These are phyloP conservation scores for Euphrasia arctica DNA, from an alignment of 305 asterid species.

Conservation along the genomic window DNA sequence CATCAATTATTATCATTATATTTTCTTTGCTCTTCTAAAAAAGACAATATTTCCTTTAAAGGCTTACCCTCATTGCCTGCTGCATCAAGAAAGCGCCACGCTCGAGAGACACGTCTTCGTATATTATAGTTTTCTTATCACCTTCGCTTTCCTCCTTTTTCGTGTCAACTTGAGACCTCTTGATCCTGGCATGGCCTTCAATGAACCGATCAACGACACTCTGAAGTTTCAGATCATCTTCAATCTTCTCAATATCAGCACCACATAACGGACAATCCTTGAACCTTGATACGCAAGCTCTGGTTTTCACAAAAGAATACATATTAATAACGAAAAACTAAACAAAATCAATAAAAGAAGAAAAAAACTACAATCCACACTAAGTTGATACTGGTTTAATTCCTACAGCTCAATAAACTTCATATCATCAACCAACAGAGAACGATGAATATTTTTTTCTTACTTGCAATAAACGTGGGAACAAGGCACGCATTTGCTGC, in stretches of 20 bases:
- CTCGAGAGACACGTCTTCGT: constrained; percentile 94
- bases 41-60: background rate
- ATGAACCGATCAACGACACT: constrained; percentile 86
- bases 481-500: constrained; percentile 93
- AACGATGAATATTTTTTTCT: constrained; percentile 27
- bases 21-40: background rate
- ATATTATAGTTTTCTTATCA: constrained; percentile 65
- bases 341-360: no score
- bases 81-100: constrained; percentile 93
- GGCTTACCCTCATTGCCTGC: constrained; percentile 95
- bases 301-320: constrained; percentile 29
- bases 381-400: no score
- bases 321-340: no score
- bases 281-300: constrained; percentile 79
- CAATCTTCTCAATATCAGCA: constrained; percentile 93
- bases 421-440: no score
- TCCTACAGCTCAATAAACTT: no score
- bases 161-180: constrained; percentile 66
- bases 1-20: background rate
- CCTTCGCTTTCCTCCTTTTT: constrained; percentile 54
- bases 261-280: constrained; percentile 96
- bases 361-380: no score
- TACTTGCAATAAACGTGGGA: constrained; percentile 94
- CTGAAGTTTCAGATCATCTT: constrained; percentile 77
- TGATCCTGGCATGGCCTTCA: constrained; percentile 97